Evolutionary conservation across 23 red algal species (phyloP), one percentile per base, ranked within the genome.

Genomic region (Gracilaria domingensis): DNA sequence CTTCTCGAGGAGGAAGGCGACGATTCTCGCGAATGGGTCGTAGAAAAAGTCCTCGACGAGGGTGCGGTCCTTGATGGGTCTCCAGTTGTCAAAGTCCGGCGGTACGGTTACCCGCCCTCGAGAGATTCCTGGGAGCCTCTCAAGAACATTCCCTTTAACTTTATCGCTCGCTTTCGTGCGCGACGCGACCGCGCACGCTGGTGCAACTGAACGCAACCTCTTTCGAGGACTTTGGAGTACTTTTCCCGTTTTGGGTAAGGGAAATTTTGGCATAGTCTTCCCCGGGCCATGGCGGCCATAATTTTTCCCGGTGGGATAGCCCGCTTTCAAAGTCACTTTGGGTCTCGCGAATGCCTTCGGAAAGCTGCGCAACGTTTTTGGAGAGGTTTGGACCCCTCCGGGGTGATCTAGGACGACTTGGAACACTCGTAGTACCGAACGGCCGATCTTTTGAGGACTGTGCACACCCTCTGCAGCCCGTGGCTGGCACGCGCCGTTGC

Each of bases 211-310:
- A 7, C 5, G 5, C 11, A 45, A 45, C 42, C 42, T 45, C 11
- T 11, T 45, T 11, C 42, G 4, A 45, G 42, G 42, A 45, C 42
- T 45, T 45, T 45, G 42, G 26, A 3, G 6, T 4, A 14, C 17
- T 26, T 29, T 64, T 29, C 58, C 58, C n/a, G n/a, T 3, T 29
- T 14, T n/a, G 26, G 58, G 23, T 16, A 64, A 26, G 58, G 14
- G 17, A 64, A n/a, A 26, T 64, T 64, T 64, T 64, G 58, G 58
- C 58, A 64, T 64, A 64, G 58, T 64, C 58, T n/a, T 16, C 14
- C 58, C 58, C 58, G 6, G 23, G 26, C 58, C 58, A n/a, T 64
- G 58, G 58, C 21, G 58, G 58, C 23, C 58, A 64, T 8, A 64
- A 64, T 8, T 26, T 26, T 64, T 64, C 26, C 58, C 58, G 23